A percentile compares a stretch with the other conserved stretches of the same genome.
These are phyloP conservation scores for Triticum urartu DNA, from an alignment of 176 grass and related monocot genomes.

Conservation along the genomic window DNA sequence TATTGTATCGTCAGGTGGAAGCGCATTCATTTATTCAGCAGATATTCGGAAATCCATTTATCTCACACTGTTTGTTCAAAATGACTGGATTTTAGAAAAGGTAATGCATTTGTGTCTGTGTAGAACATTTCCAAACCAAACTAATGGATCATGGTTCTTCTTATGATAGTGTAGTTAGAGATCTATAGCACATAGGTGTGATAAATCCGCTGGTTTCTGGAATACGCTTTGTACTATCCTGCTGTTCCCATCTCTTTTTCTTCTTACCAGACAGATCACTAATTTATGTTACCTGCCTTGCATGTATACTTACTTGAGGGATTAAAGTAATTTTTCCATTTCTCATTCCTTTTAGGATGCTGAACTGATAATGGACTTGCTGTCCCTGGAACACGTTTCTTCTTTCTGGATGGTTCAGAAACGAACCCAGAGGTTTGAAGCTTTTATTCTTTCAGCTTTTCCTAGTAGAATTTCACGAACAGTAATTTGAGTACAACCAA, in stretches of 20 bases:
- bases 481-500: neutral
- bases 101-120: conserved; percentile 40
- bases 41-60: conserved; percentile 87
- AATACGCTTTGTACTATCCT: neutral
- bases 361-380: conserved; percentile 77
- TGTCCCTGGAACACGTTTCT: conserved; percentile 62
- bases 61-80: conserved; percentile 90
- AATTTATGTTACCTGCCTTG: conserved; percentile 1
- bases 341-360: conserved; percentile 58
- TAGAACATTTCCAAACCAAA: neutral
- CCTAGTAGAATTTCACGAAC: neutral
- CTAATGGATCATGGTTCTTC: neutral
- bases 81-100: conserved; percentile 92
- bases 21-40: conserved; percentile 85
- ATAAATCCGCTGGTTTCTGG: neutral
- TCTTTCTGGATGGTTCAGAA: conserved; percentile 98
- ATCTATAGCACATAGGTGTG: neutral
- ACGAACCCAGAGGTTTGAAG: conserved; percentile 69
- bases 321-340: neutral
- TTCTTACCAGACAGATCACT: neutral
- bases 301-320: neutral
- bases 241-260: neutral
- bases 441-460: conserved; percentile 1
- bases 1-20: conserved; percentile 65
- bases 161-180: neutral